Evolutionary conservation across 2,329 filamentous ascomycete species (phyloP).

Genomic region (Aspergillus quadricinctus): DNA sequence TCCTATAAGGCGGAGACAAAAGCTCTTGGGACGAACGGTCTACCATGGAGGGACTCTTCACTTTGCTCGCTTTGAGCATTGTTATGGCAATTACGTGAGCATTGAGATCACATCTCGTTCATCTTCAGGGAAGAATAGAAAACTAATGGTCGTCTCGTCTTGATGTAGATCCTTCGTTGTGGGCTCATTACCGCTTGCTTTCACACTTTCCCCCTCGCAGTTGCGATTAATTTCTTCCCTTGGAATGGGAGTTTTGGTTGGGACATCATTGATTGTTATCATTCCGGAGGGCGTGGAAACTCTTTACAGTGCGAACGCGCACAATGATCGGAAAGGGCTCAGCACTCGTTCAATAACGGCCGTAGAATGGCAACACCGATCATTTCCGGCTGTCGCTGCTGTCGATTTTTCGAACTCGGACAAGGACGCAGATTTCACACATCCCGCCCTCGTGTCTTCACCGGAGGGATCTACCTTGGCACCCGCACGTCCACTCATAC

Average conservation of each 20-base stretch:
- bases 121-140: not conserved
- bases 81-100: conserved; percentile 63
- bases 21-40: conserved; percentile 32
- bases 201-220: conserved; percentile 81
- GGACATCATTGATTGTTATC: conserved; percentile 92
- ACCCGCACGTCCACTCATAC: conserved; percentile 3
- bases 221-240: conserved; percentile 85
- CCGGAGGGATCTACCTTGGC: not conserved
- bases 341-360: conserved; percentile 23
- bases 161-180: conserved; percentile 78
- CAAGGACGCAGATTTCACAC: not conserved
- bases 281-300: conserved; percentile 96
- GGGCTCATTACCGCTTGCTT: conserved; percentile 82
- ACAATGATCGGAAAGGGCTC: conserved; percentile 28
- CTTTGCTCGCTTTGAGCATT: conserved; percentile 60
- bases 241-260: conserved; percentile 89
- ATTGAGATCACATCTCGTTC: not conserved
- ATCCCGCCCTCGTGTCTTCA: not conserved
- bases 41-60: conserved; percentile 59
- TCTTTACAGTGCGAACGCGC: conserved; percentile 58
- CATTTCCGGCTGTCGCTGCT: conserved; percentile 14
- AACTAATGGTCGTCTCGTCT: conserved; percentile 10
- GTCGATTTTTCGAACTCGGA: not conserved
- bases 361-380: conserved; percentile 27
- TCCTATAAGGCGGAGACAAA: conserved; percentile 24